Percentiles rank a stretch among this genome's conserved stretches.
Conservation (phyloP, 306 rosid species). For the Cyamopsis tetragonoloba region DNA sequence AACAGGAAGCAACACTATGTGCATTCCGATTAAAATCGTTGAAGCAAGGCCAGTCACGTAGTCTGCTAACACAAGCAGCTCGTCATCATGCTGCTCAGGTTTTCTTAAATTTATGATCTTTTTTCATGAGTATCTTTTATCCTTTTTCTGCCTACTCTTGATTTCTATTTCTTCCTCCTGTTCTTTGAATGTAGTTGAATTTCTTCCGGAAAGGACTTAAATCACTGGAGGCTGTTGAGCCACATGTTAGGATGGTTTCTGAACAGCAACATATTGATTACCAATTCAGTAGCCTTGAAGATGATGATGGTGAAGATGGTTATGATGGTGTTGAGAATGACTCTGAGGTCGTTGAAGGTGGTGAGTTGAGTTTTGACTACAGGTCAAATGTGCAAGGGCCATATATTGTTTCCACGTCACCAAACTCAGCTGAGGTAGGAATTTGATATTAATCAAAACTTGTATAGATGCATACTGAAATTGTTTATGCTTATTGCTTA, state of each 20-base stretch:
- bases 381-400: constrained; percentile 48
- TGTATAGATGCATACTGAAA: constrained; percentile 1
- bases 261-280: constrained; percentile 77
- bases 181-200: constrained; percentile 53
- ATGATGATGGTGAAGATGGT: constrained; percentile 45
- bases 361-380: constrained; percentile 78
- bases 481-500: constrained; percentile 5
- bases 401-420: constrained; percentile 48
- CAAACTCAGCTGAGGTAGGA: constrained; percentile 70
- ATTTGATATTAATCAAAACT: neutral
- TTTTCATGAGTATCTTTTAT: constrained; percentile 15
- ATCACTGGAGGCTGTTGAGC: constrained; percentile 85
- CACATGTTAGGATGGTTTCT: constrained; percentile 65
- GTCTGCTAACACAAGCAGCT: constrained; percentile 91
- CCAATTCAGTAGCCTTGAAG: constrained; percentile 72
- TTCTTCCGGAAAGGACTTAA: constrained; percentile 84
- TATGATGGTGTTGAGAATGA: constrained; percentile 38
- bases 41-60: constrained; percentile 84
- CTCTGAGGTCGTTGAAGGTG: constrained; percentile 35
- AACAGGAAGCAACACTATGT: constrained; percentile 69
- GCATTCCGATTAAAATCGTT: constrained; percentile 78
- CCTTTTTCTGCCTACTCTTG: constrained; percentile 9
- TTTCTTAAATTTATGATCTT: constrained; percentile 13
- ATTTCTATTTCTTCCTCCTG: constrained; percentile 5
- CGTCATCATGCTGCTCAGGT: constrained; percentile 95